phyloP scores from a whole-genome alignment of 208 protist genomes.

The Tritrichomonas musculus region DNA sequence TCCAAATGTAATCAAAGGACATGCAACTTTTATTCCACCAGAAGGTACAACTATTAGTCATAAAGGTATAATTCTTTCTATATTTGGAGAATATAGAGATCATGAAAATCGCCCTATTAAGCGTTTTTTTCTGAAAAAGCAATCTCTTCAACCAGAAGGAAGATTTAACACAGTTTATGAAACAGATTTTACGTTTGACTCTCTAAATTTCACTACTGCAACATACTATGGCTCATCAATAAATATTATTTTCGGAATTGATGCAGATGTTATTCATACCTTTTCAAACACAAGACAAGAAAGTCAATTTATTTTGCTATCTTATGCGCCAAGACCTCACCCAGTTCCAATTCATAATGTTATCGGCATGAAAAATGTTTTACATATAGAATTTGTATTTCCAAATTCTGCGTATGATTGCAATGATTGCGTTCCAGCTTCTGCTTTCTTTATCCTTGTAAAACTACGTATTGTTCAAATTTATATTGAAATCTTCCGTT shows the following conservation, averaged over 20 bases:
- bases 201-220: background rate
- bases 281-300: background rate
- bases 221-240: background rate
- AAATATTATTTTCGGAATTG: background rate
- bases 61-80: background rate
- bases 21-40: constrained; percentile 11
- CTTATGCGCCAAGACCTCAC: background rate
- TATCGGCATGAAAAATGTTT: constrained; percentile 20
- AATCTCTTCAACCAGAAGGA: background rate
- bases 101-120: background rate
- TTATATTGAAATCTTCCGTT: background rate
- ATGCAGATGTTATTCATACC: background rate
- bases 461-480: background rate
- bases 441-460: background rate
- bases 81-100: background rate
- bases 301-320: background rate
- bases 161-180: background rate
- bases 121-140: background rate
- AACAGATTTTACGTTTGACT: background rate
- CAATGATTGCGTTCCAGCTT: background rate
- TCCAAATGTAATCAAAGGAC: no score
- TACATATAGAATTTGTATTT: constrained; percentile 20
- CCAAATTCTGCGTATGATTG: background rate
- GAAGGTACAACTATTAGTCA: background rate
- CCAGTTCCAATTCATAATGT: background rate